Conservation (phyloP, 1,284 basidiomycete genomes). For the Inonotus hispidus region DNA sequence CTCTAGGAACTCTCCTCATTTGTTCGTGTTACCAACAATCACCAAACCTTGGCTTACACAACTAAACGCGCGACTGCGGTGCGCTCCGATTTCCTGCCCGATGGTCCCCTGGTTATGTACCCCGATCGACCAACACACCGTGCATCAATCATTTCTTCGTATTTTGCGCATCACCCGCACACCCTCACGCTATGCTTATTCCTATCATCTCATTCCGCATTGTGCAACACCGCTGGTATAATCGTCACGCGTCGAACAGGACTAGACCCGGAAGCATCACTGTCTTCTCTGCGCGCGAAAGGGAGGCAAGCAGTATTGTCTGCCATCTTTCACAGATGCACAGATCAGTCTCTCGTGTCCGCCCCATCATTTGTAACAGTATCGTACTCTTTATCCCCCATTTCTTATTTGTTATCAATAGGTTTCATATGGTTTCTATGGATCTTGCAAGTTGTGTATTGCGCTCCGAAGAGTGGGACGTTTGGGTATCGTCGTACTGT, state of each 20-base stretch:
- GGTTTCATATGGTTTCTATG: not conserved
- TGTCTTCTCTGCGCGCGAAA: constrained; percentile 2
- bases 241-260: constrained; percentile 8
- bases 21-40: not conserved
- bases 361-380: constrained; percentile 15
- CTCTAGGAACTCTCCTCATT: not conserved
- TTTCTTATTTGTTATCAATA: constrained; percentile 16
- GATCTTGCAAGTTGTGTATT: not conserved
- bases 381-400: constrained; percentile 10
- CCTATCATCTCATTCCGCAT: not conserved
- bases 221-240: constrained; percentile 8
- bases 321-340: not conserved
- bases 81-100: not conserved
- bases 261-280: constrained; percentile 8
- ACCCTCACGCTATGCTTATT: not conserved
- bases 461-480: not conserved
- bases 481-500: not conserved
- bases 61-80: not conserved
- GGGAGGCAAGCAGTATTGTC: constrained; percentile 9
- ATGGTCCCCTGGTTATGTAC: not conserved
- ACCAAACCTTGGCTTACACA: constrained; percentile 8
- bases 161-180: not conserved
- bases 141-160: not conserved
- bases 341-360: not conserved
- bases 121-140: constrained; percentile 5